These are phyloP conservation scores for Salix udensis DNA, from an alignment of 345 rosid species.

Conservation along the genomic window DNA sequence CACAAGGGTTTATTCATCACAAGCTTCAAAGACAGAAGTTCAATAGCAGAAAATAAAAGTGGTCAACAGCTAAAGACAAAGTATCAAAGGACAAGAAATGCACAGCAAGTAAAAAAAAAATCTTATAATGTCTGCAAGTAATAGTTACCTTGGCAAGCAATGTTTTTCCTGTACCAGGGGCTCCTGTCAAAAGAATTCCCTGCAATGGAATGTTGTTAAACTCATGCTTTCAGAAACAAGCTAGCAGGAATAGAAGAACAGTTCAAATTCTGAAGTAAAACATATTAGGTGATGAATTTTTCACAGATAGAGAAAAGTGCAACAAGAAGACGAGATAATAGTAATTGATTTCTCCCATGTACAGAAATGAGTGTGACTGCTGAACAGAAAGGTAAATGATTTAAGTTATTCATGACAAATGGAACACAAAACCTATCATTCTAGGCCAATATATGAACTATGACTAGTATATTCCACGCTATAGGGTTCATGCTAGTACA, in stretches of 20 bases:
- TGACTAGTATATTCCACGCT: neutral
- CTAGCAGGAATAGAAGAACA: neutral
- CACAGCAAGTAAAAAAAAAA: neutral
- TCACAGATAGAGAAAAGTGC: neutral
- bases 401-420: neutral
- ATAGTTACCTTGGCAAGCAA: slow-evolving; percentile 81
- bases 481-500: neutral
- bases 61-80: neutral
- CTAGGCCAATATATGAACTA: neutral
- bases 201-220: slow-evolving; percentile 25
- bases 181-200: slow-evolving; percentile 99
- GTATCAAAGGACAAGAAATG: neutral
- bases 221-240: neutral
- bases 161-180: slow-evolving; percentile 99
- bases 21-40: neutral
- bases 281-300: neutral
- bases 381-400: neutral
- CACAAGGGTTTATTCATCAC: neutral
- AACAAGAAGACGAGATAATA: neutral
- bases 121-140: neutral
- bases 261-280: neutral
- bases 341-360: neutral
- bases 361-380: neutral
- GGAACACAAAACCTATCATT: neutral
- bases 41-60: neutral